Evolutionary conservation across 1,284 basidiomycete species (phyloP).

Genomic region (Thecaphora thlaspeos): DNA sequence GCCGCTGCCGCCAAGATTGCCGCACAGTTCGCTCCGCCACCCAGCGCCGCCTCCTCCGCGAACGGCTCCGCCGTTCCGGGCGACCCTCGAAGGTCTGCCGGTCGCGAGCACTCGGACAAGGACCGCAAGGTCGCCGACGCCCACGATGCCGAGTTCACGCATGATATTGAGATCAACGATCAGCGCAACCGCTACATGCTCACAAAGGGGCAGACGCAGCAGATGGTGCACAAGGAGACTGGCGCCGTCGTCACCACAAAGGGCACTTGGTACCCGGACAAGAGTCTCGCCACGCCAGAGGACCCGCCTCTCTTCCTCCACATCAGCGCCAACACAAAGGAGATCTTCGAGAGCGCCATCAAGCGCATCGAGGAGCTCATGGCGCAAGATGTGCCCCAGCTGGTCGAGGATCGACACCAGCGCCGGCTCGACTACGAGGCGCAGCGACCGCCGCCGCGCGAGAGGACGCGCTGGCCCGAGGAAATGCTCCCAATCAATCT

Average conservation of each 20-base stretch:
- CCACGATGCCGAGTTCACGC: constrained; percentile 78
- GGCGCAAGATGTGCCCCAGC: constrained; percentile 66
- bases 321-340: constrained; percentile 78
- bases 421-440: constrained; percentile 36
- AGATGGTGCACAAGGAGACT: constrained; percentile 67
- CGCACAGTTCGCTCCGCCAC: constrained; percentile 36
- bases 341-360: constrained; percentile 73
- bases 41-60: neutral
- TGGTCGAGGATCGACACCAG: constrained; percentile 49
- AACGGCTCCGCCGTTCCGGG: too few relatives aligned
- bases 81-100: neutral
- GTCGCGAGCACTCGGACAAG: neutral
- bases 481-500: constrained; percentile 68
- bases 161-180: constrained; percentile 97
- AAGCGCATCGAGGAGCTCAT: constrained; percentile 83
- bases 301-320: constrained; percentile 80
- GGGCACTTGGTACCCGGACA: constrained; percentile 73
- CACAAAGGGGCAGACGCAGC: constrained; percentile 88
- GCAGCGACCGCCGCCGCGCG: constrained; percentile 32
- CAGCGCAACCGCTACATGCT: constrained; percentile 90
- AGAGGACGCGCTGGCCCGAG: constrained; percentile 45
- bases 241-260: constrained; percentile 52
- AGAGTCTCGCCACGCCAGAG: constrained; percentile 38
- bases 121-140: constrained; percentile 59
- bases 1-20: constrained; percentile 53